These are phyloP conservation scores for Suillus placidus DNA, from an alignment of 768 basidiomycete genomes.

Conservation along the genomic window DNA sequence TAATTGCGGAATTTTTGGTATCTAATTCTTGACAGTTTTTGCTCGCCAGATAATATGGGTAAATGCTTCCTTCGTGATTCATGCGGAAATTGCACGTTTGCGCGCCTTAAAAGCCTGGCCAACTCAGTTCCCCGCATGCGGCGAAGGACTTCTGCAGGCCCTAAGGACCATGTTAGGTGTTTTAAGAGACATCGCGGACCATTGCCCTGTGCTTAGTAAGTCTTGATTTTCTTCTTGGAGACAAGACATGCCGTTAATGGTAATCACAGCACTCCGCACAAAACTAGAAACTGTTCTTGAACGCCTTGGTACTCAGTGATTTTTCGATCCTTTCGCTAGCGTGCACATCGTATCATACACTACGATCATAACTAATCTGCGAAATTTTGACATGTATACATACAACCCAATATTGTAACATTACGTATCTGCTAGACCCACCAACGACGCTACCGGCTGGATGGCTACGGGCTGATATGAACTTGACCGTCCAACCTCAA, in stretches of 20 bases:
- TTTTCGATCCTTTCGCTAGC: not conserved
- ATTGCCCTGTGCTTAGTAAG: constrained; percentile 25
- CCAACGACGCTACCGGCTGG: not conserved
- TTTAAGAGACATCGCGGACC: constrained; percentile 22
- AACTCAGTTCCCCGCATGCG: not conserved
- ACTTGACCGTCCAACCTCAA: not conserved
- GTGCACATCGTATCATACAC: not conserved
- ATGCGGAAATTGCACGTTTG: constrained; percentile 25
- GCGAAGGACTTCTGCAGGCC: constrained; percentile 16
- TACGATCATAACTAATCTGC: not conserved
- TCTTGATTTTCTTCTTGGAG: not conserved
- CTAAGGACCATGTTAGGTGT: constrained; percentile 20
- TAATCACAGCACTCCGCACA: constrained; percentile 23
- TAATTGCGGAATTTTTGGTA: constrained; percentile 3
- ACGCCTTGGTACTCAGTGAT: constrained; percentile 2
- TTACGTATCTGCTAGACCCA: not conserved
- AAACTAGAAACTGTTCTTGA: constrained; percentile 30
- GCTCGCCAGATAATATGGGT: constrained; percentile 28
- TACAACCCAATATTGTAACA: not conserved
- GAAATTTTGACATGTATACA: not conserved
- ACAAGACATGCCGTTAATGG: not conserved
- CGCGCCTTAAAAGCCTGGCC: constrained; percentile 15
- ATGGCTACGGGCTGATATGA: not conserved
- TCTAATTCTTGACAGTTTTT: constrained; percentile 5
- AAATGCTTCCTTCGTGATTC: constrained; percentile 20